Conservation (phyloP, 73 alveolate genomes). For the Tetrahymena elliotti region DNA sequence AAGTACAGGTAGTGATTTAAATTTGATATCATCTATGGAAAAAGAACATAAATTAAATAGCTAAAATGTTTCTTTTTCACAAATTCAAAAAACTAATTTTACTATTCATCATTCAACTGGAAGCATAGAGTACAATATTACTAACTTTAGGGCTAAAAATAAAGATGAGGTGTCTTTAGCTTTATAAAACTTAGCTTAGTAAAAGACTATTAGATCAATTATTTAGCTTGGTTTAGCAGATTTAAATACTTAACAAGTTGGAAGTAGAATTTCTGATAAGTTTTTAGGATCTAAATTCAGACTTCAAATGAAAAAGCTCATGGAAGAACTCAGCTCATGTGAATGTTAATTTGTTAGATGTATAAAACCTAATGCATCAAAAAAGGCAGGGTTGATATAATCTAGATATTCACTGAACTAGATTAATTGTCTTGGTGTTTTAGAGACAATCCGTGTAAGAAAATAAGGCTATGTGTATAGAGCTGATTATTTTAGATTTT, state of each 20-base stretch:
- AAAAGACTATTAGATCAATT: constrained; percentile 8
- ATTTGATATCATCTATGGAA: constrained; percentile 16
- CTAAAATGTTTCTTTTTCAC: not conserved
- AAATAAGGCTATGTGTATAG: constrained; percentile 86
- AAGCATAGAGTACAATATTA: constrained; percentile 67
- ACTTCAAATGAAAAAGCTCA: constrained; percentile 80
- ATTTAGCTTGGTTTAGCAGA: constrained; percentile 47
- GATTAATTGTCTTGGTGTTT: constrained; percentile 93
- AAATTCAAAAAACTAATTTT: constrained; percentile 44
- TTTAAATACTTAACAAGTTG: constrained; percentile 48
- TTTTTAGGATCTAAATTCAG: constrained; percentile 80
- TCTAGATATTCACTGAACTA: constrained; percentile 72
- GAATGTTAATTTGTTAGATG: constrained; percentile 89
- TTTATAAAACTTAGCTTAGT: constrained; percentile 3
- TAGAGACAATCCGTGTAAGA: constrained; percentile 84
- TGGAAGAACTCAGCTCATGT: constrained; percentile 77
- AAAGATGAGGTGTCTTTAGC: constrained; percentile 71
- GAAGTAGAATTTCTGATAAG: constrained; percentile 26
- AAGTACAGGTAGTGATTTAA: constrained; percentile 26
- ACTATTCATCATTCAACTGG: constrained; percentile 75
- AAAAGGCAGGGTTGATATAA: constrained; percentile 51
- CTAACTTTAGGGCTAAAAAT: constrained; percentile 80
- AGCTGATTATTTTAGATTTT: constrained; percentile 73
- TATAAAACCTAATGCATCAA: constrained; percentile 86
- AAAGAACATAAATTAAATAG: constrained; percentile 22